Base-by-base conservation (phyloP, 2,329 filamentous ascomycete genomes). In the Fusarium sp. region DNA sequence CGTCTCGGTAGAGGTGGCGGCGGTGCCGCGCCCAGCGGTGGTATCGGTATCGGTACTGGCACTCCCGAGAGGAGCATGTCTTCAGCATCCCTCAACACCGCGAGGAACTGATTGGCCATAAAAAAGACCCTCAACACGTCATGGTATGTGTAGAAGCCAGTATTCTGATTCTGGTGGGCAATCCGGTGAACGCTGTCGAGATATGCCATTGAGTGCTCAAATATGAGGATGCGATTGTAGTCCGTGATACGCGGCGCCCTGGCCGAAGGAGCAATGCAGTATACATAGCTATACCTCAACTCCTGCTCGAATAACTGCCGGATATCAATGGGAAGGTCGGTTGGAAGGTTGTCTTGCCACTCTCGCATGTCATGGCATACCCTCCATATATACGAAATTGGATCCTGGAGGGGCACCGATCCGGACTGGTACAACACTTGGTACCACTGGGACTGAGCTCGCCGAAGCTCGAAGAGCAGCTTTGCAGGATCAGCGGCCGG, bases 381-480 rank as follows among this genome's bases (percentile, higher is more conserved):
- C 67, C 91, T 89, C 92, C 93, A 95, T 56, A 95, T 89, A 80
- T 93, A 95, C 0, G 88, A 88, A 13, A 92, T 88, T 1, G 94
- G 88, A 63, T 95, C 91, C 20, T 90, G 86, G 67, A 94, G 88
- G n/a, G 90, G 89, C 2, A 89, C 86, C 1, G 92, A 89, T 11
- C 93, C 93, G 20, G 92, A 93, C 78, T 97, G 94, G 80, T 97
- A 97, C 4, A 98, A 89, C 24, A 92, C 90, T 79, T 97, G 95
- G 78, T 98, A 98, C 91, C 95, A 98, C 59, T 89, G 89, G 0
- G 97, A 98, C 81, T 98, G 93, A 8, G 94, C 90, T 68, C 92
- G 90, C n/a, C 96, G 93, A 10, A 98, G 90, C 77, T 92, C 92
- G 80, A 98, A 96, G 2, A 98, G 85, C 20, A 95, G 88, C 13